Conservation (phyloP, 192 early-diverging fungal species). For the Funneliformis mosseae region DNA sequence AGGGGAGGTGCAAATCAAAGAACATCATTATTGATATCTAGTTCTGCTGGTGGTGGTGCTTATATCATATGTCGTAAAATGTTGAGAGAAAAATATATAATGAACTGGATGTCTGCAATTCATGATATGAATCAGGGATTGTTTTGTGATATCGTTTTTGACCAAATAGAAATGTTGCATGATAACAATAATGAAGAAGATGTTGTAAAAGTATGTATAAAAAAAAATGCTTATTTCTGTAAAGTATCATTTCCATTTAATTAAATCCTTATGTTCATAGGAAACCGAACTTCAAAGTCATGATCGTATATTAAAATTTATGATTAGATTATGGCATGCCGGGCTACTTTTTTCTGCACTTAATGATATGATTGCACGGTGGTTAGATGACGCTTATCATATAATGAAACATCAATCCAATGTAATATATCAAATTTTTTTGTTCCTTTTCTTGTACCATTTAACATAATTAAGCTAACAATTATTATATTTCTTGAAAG, state of each 20-base stretch:
- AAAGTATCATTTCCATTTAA: neutral
- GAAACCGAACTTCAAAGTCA: conserved; percentile 35
- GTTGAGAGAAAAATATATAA: conserved; percentile 52
- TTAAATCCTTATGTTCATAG: conserved; percentile 28
- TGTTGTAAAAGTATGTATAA: neutral
- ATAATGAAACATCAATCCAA: conserved; percentile 10
- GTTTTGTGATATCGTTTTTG: conserved; percentile 46
- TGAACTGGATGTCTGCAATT: conserved; percentile 49
- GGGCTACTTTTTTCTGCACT: conserved; percentile 49
- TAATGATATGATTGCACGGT: conserved; percentile 44
- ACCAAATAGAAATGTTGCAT: conserved; percentile 46
- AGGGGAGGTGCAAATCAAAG: neutral
- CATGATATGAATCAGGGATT: conserved; percentile 45
- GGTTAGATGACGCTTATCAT: conserved; percentile 47
- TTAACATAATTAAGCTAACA: neutral
- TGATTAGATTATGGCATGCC: conserved; percentile 48
- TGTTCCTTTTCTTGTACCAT: neutral
- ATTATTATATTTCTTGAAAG: conserved; percentile 17
- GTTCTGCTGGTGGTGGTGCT: conserved; percentile 35
- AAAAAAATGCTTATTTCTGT: neutral
- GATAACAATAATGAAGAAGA: conserved; percentile 39
- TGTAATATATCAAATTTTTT: neutral
- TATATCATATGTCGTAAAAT: conserved; percentile 52
- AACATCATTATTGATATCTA: neutral
- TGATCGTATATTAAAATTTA: conserved; percentile 46